Percentiles rank a stretch among this genome's conserved stretches.
Evolutionary conservation across 768 basidiomycete species (phyloP).

Genomic region (Lactifluus volemus): DNA sequence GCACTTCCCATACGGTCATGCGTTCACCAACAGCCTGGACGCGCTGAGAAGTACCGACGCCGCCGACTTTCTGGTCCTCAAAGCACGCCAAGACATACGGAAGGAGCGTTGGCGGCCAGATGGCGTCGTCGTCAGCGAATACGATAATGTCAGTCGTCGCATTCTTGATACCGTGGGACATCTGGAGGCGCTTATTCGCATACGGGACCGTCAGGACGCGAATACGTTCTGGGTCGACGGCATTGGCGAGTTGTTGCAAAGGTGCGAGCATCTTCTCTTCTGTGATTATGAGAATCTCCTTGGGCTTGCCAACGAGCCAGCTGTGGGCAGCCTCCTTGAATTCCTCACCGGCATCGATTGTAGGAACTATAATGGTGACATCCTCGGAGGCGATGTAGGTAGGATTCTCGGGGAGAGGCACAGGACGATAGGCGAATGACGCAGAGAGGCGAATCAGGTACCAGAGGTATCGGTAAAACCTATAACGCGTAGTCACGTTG

Average conservation of each 20-base stretch:
- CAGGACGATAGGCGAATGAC: slow-evolving; percentile 74
- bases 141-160: slow-evolving; percentile 90
- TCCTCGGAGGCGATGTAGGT: slow-evolving; percentile 87
- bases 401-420: slow-evolving; percentile 83
- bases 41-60: slow-evolving; percentile 85
- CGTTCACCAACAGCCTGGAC: slow-evolving; percentile 68
- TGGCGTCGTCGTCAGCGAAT: slow-evolving; percentile 92
- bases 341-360: slow-evolving; percentile 92
- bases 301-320: slow-evolving; percentile 89
- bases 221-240: slow-evolving; percentile 77
- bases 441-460: slow-evolving; percentile 79
- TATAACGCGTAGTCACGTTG: slow-evolving; percentile 23
- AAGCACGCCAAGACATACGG: slow-evolving; percentile 86
- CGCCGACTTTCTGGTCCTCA: slow-evolving; percentile 89
- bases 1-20: slow-evolving; percentile 94
- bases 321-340: slow-evolving; percentile 89
- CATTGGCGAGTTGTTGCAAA: slow-evolving; percentile 79
- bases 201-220: slow-evolving; percentile 86
- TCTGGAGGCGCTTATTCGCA: slow-evolving; percentile 90
- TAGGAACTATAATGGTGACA: slow-evolving; percentile 94
- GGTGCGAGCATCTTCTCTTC: slow-evolving; percentile 90
- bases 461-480: slow-evolving; percentile 93
- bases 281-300: slow-evolving; percentile 67
- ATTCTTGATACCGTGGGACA: slow-evolving; percentile 88
- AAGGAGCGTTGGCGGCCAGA: slow-evolving; percentile 90